Evolutionary conservation across 768 basidiomycete species (phyloP).

Genomic region (Clitopilus hobsonii): DNA sequence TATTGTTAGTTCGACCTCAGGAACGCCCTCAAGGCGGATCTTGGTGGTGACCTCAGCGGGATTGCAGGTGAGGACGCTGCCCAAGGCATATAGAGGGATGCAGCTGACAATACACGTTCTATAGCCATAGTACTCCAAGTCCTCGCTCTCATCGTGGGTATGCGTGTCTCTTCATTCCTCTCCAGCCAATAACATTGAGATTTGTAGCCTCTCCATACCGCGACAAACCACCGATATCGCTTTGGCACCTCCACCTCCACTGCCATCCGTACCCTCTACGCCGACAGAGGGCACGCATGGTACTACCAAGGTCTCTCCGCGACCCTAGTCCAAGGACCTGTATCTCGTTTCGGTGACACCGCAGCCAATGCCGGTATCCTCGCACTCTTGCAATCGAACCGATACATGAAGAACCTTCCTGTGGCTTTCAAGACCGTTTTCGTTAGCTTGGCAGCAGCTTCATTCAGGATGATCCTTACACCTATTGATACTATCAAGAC

Average conservation of each 20-base stretch:
- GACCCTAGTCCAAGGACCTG: conserved; percentile 82
- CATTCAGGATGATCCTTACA: conserved; percentile 87
- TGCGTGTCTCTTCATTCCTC: neutral
- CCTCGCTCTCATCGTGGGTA: conserved; percentile 70
- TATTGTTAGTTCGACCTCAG: conserved; percentile 67
- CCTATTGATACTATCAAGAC: conserved; percentile 96
- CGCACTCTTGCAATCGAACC: conserved; percentile 74
- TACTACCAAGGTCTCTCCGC: conserved; percentile 87
- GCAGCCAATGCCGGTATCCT: conserved; percentile 92
- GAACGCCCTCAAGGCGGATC: conserved; percentile 73
- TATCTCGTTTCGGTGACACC: conserved; percentile 89
- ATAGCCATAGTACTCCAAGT: conserved; percentile 94
- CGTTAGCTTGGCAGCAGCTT: conserved; percentile 73
- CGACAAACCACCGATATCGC: conserved; percentile 96
- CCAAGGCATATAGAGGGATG: neutral
- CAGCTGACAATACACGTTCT: neutral
- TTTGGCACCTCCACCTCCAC: conserved; percentile 72
- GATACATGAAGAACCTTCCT: conserved; percentile 65
- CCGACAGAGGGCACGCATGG: conserved; percentile 74
- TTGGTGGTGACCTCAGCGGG: conserved; percentile 88
- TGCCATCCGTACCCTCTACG: conserved; percentile 65
- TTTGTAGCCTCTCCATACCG: conserved; percentile 72
- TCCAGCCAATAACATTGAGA: neutral
- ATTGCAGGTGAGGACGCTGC: conserved; percentile 56
- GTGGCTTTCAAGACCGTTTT: conserved; percentile 70